phyloP scores from a whole-genome alignment of 257 asterid genomes.

The Jacaranda mimosifolia region DNA sequence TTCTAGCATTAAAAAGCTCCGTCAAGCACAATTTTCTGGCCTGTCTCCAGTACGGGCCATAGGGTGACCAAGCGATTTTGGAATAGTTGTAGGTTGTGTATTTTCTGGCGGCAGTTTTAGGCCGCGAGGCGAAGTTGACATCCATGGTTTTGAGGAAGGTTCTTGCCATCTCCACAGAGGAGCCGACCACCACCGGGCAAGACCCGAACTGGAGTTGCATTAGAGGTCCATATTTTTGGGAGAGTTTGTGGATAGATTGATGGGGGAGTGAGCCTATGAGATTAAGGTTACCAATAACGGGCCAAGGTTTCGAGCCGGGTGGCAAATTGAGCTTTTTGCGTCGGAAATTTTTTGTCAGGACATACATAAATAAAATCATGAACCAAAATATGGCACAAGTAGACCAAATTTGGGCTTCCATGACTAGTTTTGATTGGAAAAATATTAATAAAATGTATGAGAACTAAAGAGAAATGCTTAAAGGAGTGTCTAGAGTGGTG shows the following conservation, averaged over 20 bases:
- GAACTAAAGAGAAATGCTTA: too few relatives aligned
- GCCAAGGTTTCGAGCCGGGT: slow-evolving; percentile 71
- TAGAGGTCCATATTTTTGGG: slow-evolving; percentile 60
- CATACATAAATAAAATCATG: background rate
- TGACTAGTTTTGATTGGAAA: background rate
- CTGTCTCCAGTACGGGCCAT: slow-evolving; percentile 66
- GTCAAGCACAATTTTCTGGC: slow-evolving; percentile 56
- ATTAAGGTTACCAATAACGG: slow-evolving; percentile 64
- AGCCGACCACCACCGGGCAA: slow-evolving; percentile 51
- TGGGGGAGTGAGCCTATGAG: slow-evolving; percentile 61
- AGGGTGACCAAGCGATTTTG: slow-evolving; percentile 61
- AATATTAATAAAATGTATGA: background rate
- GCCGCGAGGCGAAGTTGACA: slow-evolving; percentile 50
- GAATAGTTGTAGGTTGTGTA: slow-evolving; percentile 60
- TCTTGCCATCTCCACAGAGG: slow-evolving; percentile 54
- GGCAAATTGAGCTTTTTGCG: slow-evolving; percentile 44
- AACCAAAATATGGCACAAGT: background rate
- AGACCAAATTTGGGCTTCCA: slow-evolving; percentile 43
- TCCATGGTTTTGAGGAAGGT: slow-evolving; percentile 56
- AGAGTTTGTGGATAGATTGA: slow-evolving; percentile 50
- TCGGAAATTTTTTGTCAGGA: slow-evolving; percentile 14
- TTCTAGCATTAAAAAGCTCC: slow-evolving; percentile 51
- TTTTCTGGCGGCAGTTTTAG: slow-evolving; percentile 59
- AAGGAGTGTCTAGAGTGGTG: too few relatives aligned
- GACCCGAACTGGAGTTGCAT: slow-evolving; percentile 60